A percentile compares a stretch with the other conserved stretches of the same genome.
phyloP scores from a whole-genome alignment of 441 rosid genomes.

The Isatis lusitanica region DNA sequence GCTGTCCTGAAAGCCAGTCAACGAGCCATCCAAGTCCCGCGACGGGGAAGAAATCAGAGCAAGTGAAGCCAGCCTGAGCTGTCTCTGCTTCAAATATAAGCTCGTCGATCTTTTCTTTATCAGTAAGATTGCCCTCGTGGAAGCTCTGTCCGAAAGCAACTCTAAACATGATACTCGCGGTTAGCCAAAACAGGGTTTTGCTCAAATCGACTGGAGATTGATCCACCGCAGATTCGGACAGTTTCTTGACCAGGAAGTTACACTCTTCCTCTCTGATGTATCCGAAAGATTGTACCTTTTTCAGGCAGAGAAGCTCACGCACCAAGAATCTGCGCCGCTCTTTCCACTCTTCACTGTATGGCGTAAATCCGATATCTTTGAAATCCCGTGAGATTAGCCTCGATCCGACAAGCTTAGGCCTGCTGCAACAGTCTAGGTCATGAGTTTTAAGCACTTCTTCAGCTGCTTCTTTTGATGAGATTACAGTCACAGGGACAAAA shows the following conservation, averaged over 20 bases:
- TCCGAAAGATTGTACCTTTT: constrained; percentile 29
- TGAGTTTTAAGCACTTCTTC: constrained; percentile 31
- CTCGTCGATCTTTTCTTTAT: constrained; percentile 16
- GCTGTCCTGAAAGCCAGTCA: constrained; percentile 44
- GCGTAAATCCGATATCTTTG: constrained; percentile 41
- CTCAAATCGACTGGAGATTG: constrained; percentile 21
- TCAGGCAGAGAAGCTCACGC: constrained; percentile 21
- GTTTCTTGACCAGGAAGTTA: constrained; percentile 26
- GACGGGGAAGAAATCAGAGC: constrained; percentile 33
- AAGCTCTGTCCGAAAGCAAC: constrained; percentile 23
- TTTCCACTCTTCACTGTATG: constrained; percentile 35
- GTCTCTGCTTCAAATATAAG: constrained; percentile 11
- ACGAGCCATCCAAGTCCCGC: constrained; percentile 47
- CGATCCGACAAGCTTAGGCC: constrained; percentile 29
- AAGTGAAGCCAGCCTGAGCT: constrained; percentile 22
- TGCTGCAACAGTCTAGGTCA: constrained; percentile 35
- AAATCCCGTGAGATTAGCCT: constrained; percentile 35
- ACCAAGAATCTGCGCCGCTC: constrained; percentile 30
- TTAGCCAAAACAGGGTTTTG: constrained; percentile 23
- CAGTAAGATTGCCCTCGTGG: constrained; percentile 5
- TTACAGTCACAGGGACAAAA: constrained; percentile 12
- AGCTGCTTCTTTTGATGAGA: constrained; percentile 34
- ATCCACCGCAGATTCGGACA: not conserved
- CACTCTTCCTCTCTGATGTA: constrained; percentile 35
- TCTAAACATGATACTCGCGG: constrained; percentile 24